These are phyloP conservation scores for Phytopythium aichiense DNA, from an alignment of 352 stramenopile genomes.

Conservation along the genomic window DNA sequence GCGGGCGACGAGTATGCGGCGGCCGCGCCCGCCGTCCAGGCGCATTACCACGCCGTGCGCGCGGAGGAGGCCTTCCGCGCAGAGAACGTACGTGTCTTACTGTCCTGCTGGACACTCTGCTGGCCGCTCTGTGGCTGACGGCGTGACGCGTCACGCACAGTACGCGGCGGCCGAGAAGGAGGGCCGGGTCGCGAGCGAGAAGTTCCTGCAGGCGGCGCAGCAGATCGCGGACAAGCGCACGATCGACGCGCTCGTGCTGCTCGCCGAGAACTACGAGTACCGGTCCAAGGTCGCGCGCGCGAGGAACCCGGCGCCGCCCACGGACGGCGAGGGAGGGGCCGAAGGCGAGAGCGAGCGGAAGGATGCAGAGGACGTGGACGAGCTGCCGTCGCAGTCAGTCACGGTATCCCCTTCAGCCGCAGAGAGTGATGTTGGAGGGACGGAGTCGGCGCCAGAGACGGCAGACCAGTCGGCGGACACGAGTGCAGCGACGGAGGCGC, in stretches of 20 bases:
- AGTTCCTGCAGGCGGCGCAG: constrained; percentile 61
- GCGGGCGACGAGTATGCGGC: constrained; percentile 68
- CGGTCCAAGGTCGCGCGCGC: constrained; percentile 54
- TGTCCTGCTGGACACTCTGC: constrained; percentile 1
- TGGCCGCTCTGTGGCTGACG: background rate
- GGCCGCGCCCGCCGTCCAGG: constrained; percentile 68
- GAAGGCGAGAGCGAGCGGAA: background rate
- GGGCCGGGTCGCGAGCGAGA: constrained; percentile 58
- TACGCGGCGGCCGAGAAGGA: constrained; percentile 59
- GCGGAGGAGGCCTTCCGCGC: constrained; percentile 54
- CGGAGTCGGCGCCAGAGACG: background rate
- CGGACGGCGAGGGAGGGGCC: constrained; percentile 7
- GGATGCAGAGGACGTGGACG: background rate
- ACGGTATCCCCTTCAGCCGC: background rate
- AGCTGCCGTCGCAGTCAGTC: no score
- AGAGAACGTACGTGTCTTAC: constrained; percentile 41
- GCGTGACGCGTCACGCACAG: constrained; percentile 15
- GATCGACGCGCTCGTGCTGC: constrained; percentile 59
- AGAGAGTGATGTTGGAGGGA: background rate
- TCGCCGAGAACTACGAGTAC: constrained; percentile 81
- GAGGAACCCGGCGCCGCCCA: constrained; percentile 23
- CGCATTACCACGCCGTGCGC: constrained; percentile 73
- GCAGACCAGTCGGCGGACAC: constrained; percentile 15
- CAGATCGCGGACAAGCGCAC: constrained; percentile 58
- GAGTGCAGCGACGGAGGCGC: constrained; percentile 38